Base-by-base conservation (phyloP, 1,284 basidiomycete species). In the Cryptococcus sp. region DNA sequence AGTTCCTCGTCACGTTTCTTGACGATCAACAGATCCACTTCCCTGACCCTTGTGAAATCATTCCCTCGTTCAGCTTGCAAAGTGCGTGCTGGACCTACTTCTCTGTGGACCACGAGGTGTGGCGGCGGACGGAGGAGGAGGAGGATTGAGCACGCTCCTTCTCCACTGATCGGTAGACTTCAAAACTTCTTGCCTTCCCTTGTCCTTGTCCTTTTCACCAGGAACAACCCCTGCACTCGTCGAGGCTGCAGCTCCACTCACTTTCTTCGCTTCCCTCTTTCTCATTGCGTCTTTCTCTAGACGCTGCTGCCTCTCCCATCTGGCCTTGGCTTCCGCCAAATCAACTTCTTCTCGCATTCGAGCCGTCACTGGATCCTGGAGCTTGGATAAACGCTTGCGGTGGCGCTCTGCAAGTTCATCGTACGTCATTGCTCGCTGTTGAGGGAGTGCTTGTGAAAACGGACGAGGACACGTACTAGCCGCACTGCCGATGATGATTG, bases 321-420 rank as follows among this genome's bases (percentile, higher is more conserved):
- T 59, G 19, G 60, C 62, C 49, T 65, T 66, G 5, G 69, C 72
- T 22, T 65, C 59, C 6, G 66, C 67, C 5, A 75, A 37, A 1
- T 71, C 67, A 11, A 70, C 60, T 50, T 66, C 58, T 47, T 75
- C 73, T 34, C 62, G 61, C 59, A 77, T 69, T 44, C 68, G 66
- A 6, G 59, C 60, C 3, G 70, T 72, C 22, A 76, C 67, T 1
- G 72, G 70, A 26, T 73, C 61, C 61, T 79, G 77, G 46, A 79
- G 55, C 49, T 67, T 59, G 2, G 66, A 65, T n/a, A 79, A 50
- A 19, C 68, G 61, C 39, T 69, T 64, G 17, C 74, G 63, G 50
- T 79, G 78, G n/a, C 76, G 68, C 10, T 71, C 70, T 1, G 68
- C 65, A 5, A 79, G 68, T 52, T 79, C 75, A 26, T 78, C 75